Evolutionary conservation across 2,329 filamentous ascomycete genomes (phyloP).

Genomic region (Aphanocladium album): DNA sequence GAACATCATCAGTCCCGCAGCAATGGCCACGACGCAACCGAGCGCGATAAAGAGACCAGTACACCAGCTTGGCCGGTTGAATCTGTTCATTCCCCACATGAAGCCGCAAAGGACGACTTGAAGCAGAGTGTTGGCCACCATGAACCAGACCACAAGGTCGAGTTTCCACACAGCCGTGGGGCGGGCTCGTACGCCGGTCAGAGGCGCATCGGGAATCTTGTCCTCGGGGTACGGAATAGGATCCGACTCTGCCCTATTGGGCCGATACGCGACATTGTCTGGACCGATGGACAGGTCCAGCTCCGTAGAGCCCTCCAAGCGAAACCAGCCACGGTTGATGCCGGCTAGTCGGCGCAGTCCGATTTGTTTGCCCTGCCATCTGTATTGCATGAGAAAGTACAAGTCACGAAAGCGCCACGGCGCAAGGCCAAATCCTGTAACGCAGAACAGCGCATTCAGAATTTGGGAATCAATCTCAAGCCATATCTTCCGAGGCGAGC

Average conservation of each 20-base stretch:
- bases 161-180: conserved; percentile 69
- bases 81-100: conserved; percentile 78
- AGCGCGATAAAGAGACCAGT: conserved; percentile 75
- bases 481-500: conserved; percentile 76
- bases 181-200: conserved; percentile 63
- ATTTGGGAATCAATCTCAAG: conserved; percentile 82
- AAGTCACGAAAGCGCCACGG: conserved; percentile 79
- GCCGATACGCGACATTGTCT: conserved; percentile 40
- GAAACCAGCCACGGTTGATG: conserved; percentile 71
- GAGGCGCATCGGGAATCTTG: conserved; percentile 62
- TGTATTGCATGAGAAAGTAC: conserved; percentile 65
- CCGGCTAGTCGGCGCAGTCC: conserved; percentile 66
- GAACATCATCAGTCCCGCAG: conserved; percentile 66
- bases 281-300: conserved; percentile 52
- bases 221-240: conserved; percentile 57
- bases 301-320: conserved; percentile 60
- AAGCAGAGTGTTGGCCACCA: conserved; percentile 72
- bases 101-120: conserved; percentile 68
- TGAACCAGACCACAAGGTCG: conserved; percentile 74
- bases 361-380: conserved; percentile 45
- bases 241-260: conserved; percentile 31
- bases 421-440: conserved; percentile 71
- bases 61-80: conserved; percentile 70
- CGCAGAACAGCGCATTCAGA: conserved; percentile 62
- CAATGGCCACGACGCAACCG: conserved; percentile 63